phyloP scores from a whole-genome alignment of 306 rosid species.

The Inga oerstediana region DNA sequence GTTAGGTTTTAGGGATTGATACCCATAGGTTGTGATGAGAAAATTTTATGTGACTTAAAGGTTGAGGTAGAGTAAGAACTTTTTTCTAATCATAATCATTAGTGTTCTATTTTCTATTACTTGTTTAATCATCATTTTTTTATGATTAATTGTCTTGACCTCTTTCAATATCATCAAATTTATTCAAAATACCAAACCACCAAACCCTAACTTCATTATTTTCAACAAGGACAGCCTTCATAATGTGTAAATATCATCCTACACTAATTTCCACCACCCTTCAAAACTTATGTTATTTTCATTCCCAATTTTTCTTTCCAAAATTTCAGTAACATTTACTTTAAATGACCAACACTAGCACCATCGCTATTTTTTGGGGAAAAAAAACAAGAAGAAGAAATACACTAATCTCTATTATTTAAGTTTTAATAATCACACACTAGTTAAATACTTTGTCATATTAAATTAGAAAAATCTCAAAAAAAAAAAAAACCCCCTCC shows the following conservation, averaged over 20 bases:
- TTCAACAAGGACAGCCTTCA: background rate
- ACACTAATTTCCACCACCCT: background rate
- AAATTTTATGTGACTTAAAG: slow-evolving; percentile 1
- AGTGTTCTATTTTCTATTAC: background rate
- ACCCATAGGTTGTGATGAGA: background rate
- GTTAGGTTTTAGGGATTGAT: background rate
- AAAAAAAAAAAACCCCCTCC: too few relatives aligned
- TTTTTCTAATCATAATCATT: slow-evolving; percentile 10
- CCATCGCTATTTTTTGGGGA: background rate
- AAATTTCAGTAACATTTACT: background rate
- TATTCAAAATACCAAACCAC: background rate
- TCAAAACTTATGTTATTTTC: background rate
- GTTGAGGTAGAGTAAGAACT: background rate
- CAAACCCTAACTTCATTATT: background rate
- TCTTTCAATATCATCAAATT: background rate
- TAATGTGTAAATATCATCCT: background rate
- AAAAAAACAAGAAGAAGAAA: background rate
- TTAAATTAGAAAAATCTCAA: background rate
- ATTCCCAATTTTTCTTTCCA: background rate
- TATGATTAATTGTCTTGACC: background rate
- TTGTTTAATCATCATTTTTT: background rate
- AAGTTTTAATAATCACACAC: background rate
- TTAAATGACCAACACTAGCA: background rate
- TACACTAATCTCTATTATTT: background rate
- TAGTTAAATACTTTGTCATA: background rate